Base-by-base conservation (phyloP, 1,284 basidiomycete species). In the Trametes polyzona region DNA sequence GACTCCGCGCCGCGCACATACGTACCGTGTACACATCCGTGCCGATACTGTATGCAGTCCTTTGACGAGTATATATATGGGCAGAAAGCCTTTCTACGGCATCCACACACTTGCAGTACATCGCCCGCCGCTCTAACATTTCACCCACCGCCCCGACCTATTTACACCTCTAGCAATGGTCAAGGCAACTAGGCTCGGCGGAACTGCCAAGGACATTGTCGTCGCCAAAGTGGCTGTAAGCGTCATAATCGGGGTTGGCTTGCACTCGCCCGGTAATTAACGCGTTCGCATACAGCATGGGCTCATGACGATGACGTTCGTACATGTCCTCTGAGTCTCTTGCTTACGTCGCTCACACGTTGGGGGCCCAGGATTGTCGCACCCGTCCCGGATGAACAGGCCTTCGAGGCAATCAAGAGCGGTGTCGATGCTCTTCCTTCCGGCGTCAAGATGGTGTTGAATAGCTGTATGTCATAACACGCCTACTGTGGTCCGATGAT, bases 321-420 rank as follows among this genome's bases (percentile, higher is more conserved):
- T 42, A 12, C 9, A 29, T 2, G 4, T 32, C 23, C 12, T 3
- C 17, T 2, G 14, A 14, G 4, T 11, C 10, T 24, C 11, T 29
- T 33, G 10, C 17, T 24, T 6, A 17, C n/a, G 17, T 2, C 26
- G 37, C 11, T 30, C 17, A n/a, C n/a, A n/a, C n/a, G n/a, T n/a
- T n/a, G n/a, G n/a, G 19, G 5, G 21, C 14, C 11, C 37, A n/a
- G 29, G 10, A 27, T 43, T 12, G 35, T 16, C 9, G 46, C 41
- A 14, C 73, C 72, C 8, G 68, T 76, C 1, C 67, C 80, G 0
- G 82, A 87, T 35, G 78, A 82, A 44, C 72, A 79, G 19, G 78
- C 78, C 6, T 86, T 88, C 52, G 78, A 76, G 24, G 73, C 81
- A 3, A 83, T 88, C 73, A 84, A 81, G 65, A 78, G 83, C 11